These are phyloP conservation scores for Corynespora cassiicola DNA, from an alignment of 2,329 filamentous ascomycete genomes.

Conservation along the genomic window DNA sequence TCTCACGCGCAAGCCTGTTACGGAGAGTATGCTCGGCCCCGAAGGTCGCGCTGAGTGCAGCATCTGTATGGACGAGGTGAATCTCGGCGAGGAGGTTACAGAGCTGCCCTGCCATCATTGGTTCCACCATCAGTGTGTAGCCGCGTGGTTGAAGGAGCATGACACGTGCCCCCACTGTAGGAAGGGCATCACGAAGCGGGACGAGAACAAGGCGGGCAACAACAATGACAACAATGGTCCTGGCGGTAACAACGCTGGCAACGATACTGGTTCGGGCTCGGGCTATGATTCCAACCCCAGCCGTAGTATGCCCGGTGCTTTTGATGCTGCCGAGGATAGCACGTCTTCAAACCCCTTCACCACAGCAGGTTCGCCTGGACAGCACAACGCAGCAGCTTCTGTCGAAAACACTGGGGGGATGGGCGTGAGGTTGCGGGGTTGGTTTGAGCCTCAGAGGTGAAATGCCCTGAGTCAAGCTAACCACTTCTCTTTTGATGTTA, in stretches of 20 bases:
- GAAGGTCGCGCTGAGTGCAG: slow-evolving; percentile 82
- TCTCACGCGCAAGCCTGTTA: slow-evolving; percentile 74
- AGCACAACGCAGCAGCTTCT: slow-evolving; percentile 15
- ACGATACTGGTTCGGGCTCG: neutral
- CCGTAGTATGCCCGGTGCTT: slow-evolving; percentile 41
- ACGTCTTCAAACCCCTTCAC: slow-evolving; percentile 26
- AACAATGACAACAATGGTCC: slow-evolving; percentile 5
- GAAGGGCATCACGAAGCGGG: slow-evolving; percentile 54
- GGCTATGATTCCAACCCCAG: slow-evolving; percentile 3
- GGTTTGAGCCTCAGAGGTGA: slow-evolving; percentile 34
- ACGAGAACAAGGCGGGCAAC: slow-evolving; percentile 27
- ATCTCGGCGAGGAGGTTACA: slow-evolving; percentile 74
- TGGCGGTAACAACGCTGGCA: neutral
- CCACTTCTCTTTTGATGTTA: slow-evolving; percentile 2
- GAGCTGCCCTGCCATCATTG: slow-evolving; percentile 88
- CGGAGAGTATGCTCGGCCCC: slow-evolving; percentile 71
- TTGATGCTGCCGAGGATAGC: slow-evolving; percentile 25
- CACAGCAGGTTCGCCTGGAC: slow-evolving; percentile 16
- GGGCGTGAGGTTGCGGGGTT: slow-evolving; percentile 40
- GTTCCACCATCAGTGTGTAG: slow-evolving; percentile 87
- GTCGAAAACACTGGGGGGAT: slow-evolving; percentile 22
- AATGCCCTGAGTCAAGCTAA: slow-evolving; percentile 8
- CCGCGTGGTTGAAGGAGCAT: slow-evolving; percentile 85
- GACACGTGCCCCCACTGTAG: slow-evolving; percentile 90
- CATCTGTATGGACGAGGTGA: slow-evolving; percentile 90